phyloP scores from a whole-genome alignment of 306 rosid genomes.

The Carpinus viminea region DNA sequence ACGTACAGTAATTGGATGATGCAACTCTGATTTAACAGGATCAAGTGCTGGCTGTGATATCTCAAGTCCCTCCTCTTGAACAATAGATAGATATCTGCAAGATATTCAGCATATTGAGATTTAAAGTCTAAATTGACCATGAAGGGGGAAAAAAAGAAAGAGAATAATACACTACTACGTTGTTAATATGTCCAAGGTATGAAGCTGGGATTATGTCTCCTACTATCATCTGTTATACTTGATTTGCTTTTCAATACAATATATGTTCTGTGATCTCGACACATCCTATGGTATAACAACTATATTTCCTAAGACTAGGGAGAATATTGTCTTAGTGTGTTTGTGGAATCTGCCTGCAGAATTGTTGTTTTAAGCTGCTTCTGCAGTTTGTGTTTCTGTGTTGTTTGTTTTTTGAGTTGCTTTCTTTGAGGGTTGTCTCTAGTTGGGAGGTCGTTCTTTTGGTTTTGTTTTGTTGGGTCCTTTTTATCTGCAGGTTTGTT shows the following conservation, averaged over 20 bases:
- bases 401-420: no score
- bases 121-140: neutral
- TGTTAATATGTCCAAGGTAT: neutral
- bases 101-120: conserved; percentile 24
- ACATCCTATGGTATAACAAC: neutral
- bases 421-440: no score
- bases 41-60: conserved; percentile 98
- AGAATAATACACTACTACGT: neutral
- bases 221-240: neutral
- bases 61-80: conserved; percentile 82
- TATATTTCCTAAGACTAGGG: neutral
- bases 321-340: no score
- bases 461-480: no score
- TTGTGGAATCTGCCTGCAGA: no score
- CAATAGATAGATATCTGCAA: conserved; percentile 73
- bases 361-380: no score
- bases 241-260: neutral
- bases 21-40: conserved; percentile 75
- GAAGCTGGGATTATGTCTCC: neutral
- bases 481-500: no score
- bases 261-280: neutral
- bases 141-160: neutral
- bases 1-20: conserved; percentile 82
- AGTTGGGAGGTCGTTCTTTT: no score
- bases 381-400: no score